Percentiles rank a stretch among this genome's conserved stretches.
These are phyloP conservation scores for Tricholomella constricta DNA, from an alignment of 768 basidiomycete genomes.

Conservation along the genomic window DNA sequence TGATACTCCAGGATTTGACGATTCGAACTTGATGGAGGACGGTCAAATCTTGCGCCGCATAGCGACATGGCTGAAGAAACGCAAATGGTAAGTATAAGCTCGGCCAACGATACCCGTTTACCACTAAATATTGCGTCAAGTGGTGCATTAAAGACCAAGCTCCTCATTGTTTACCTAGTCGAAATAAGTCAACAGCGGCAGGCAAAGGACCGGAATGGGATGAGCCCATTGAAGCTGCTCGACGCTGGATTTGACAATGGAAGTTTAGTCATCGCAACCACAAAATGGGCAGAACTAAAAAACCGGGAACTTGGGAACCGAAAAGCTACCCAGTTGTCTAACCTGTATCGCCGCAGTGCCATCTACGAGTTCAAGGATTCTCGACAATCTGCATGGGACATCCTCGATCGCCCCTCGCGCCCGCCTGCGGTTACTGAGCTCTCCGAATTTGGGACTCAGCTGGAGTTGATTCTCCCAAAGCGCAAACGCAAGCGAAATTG, in stretches of 20 bases:
- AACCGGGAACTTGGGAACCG: neutral
- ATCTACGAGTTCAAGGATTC: slow-evolving; percentile 6
- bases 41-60: slow-evolving; percentile 3
- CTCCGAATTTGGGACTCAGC: neutral
- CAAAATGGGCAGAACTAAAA: slow-evolving; percentile 2
- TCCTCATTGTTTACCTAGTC: slow-evolving; percentile 7
- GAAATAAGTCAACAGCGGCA: slow-evolving; percentile 8
- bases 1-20: slow-evolving; percentile 13
- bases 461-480: neutral
- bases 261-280: slow-evolving; percentile 5
- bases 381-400: slow-evolving; percentile 5
- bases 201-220: neutral
- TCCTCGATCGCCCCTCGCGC: neutral
- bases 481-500: too few species aligned
- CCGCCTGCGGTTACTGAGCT: neutral
- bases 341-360: neutral
- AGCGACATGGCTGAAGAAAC: slow-evolving; percentile 4
- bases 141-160: neutral
- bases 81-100: neutral
- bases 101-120: neutral
- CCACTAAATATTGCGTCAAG: neutral
- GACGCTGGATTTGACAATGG: neutral
- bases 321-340: too few species aligned
- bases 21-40: neutral
- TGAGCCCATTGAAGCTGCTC: slow-evolving; percentile 2